phyloP scores from a whole-genome alignment of 768 basidiomycete genomes.

The Mycena albidolilacea region DNA sequence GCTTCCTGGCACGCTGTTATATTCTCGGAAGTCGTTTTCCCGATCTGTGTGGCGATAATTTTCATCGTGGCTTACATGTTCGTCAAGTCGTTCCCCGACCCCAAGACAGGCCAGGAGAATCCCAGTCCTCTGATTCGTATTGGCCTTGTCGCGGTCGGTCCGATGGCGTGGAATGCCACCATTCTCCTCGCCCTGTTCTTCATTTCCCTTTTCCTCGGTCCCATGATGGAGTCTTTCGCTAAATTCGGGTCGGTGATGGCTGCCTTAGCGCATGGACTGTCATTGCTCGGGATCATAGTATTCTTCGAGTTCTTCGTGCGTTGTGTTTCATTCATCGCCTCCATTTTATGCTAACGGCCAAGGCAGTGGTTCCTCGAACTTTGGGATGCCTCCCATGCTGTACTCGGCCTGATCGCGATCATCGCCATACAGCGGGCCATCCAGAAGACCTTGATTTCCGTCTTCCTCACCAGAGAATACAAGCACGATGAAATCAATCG shows the following conservation, averaged over 20 bases:
- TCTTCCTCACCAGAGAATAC: slow-evolving; percentile 96
- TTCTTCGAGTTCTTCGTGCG: slow-evolving; percentile 98
- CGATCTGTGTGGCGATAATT: slow-evolving; percentile 80
- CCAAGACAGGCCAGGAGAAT: slow-evolving; percentile 66
- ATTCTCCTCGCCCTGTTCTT: slow-evolving; percentile 90
- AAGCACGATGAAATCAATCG: slow-evolving; percentile 99
- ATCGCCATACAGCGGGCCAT: slow-evolving; percentile 93
- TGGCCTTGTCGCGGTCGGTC: slow-evolving; percentile 89
- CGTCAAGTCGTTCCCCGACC: slow-evolving; percentile 89
- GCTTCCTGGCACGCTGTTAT: slow-evolving; percentile 90
- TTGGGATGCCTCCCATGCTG: slow-evolving; percentile 97
- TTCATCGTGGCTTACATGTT: slow-evolving; percentile 93
- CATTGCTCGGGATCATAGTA: slow-evolving; percentile 84
- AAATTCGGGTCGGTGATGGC: slow-evolving; percentile 96
- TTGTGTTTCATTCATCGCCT: slow-evolving; percentile 49
- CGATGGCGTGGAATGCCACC: slow-evolving; percentile 95
- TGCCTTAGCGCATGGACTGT: slow-evolving; percentile 86
- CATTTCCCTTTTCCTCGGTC: slow-evolving; percentile 92
- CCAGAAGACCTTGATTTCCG: slow-evolving; percentile 94
- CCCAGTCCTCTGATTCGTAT: slow-evolving; percentile 95
- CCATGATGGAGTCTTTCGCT: slow-evolving; percentile 86
- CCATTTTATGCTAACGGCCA: slow-evolving; percentile 35
- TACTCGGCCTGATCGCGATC: slow-evolving; percentile 91
- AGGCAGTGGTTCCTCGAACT: slow-evolving; percentile 94
- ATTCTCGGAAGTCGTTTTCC: slow-evolving; percentile 87